Base-by-base conservation (phyloP, 2,329 filamentous ascomycete species). In the Neocucurbitaria cava region DNA sequence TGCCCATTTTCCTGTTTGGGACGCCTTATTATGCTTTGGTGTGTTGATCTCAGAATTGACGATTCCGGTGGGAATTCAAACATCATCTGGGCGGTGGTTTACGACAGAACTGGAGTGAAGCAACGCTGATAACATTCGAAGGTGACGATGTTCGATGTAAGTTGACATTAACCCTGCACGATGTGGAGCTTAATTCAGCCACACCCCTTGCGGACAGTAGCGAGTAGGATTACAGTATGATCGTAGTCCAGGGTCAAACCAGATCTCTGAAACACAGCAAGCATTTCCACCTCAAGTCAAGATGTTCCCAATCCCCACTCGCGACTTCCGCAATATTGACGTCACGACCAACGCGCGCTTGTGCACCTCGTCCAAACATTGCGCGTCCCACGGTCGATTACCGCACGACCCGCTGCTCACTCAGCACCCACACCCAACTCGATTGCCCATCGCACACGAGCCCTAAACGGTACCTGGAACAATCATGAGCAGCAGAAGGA, bases 361-460 rank as follows among this genome's bases (percentile, higher is more conserved):
- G 6, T 11, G 21, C 40, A 23, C 40, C 24, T 43, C 20, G n/a
- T 31, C 41, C 24, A 43, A 28, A 20, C 24, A 30, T 28, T 43
- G 13, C 24, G 41, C 41, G 24, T 43, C 24, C 23, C 15, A 31
- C 13, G 18, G 28, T 42, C n/a, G 40, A 28, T 10, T 28, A n/a
- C 24, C 23, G 24, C 41, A 43, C 41, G 4, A 30, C 41, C n/a
- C 26, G 41, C 20, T 43, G 41, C 41, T 43, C 41, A 43, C 52
- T 51, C 51, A 54, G 47, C 26, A 51, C 26, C 39, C 43, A 31
- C 26, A 51, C 26, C 39, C 43, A 31, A 31, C 39, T 31, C 44
- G 49, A 38, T 40, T 17, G 36, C 26, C 23, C 38, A 45, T 43
- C 39, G 35, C 39, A 47, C 40, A 35, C 41, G 41, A 26, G 30